A percentile compares a stretch with the other conserved stretches of the same genome.
Conservation (phyloP, 1,139 yeast genomes). For the Saccharomycopsis hybrid region DNA sequence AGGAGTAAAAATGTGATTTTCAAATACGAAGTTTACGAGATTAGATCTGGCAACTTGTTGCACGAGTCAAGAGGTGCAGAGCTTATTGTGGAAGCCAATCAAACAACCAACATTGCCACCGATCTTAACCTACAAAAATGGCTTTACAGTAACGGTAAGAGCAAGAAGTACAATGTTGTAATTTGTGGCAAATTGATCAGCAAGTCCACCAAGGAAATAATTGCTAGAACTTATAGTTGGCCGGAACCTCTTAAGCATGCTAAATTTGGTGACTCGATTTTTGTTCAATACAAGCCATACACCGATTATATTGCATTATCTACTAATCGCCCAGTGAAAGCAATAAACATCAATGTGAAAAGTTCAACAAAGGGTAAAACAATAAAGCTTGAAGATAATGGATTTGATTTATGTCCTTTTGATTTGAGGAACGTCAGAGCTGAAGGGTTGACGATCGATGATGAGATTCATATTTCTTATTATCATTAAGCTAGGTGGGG, state of each 20-base stretch:
- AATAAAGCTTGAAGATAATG: constrained; percentile 35
- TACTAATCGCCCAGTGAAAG: constrained; percentile 37
- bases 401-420: constrained; percentile 40
- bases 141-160: neutral
- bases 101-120: neutral
- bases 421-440: constrained; percentile 26
- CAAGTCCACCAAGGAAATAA: constrained; percentile 13
- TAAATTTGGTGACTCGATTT: constrained; percentile 27
- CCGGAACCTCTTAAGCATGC: constrained; percentile 48
- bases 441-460: constrained; percentile 21
- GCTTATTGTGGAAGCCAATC: neutral
- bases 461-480: constrained; percentile 2
- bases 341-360: constrained; percentile 30
- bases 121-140: neutral
- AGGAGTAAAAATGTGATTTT: constrained; percentile 27
- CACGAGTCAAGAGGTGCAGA: constrained; percentile 13
- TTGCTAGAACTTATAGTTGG: constrained; percentile 41
- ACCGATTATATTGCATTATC: constrained; percentile 4
- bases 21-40: constrained; percentile 31
- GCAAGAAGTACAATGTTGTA: neutral
- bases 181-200: neutral
- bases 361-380: constrained; percentile 20
- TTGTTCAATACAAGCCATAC: constrained; percentile 1
- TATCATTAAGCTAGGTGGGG: neutral
- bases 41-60: constrained; percentile 30